These are phyloP conservation scores for Anaeromyces robustus DNA, from an alignment of 192 early-diverging fungal species.

Conservation along the genomic window DNA sequence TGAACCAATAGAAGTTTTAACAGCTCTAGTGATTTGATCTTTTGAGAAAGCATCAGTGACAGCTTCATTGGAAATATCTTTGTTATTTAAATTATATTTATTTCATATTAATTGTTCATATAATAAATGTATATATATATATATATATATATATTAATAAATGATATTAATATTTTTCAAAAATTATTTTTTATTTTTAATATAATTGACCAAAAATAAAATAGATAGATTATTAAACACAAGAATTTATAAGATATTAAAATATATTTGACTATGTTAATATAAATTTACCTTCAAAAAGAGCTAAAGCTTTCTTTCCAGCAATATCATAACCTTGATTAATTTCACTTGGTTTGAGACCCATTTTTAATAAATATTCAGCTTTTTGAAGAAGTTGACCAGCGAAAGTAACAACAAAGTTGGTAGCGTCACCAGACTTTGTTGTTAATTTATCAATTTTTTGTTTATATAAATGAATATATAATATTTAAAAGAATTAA, in stretches of 20 bases:
- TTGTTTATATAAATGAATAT: not conserved
- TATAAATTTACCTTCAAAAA: constrained; percentile 49
- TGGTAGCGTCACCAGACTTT: constrained; percentile 86
- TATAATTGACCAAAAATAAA: too few relatives aligned
- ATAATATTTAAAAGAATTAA: too few relatives aligned
- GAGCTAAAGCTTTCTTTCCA: constrained; percentile 58
- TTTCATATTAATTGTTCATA: too few relatives aligned
- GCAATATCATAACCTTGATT: constrained; percentile 89
- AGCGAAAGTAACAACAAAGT: constrained; percentile 86
- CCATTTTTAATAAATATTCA: constrained; percentile 82
- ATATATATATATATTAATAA: too few relatives aligned
- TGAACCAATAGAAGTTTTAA: constrained; percentile 63
- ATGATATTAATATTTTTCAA: too few relatives aligned
- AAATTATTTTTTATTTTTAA: too few relatives aligned
- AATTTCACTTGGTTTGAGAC: constrained; percentile 85
- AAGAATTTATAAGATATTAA: too few relatives aligned
- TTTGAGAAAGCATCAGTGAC: constrained; percentile 4
- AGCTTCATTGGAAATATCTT: not conserved
- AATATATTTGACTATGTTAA: too few relatives aligned
- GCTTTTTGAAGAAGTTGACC: constrained; percentile 90
- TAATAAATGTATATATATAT: too few relatives aligned
- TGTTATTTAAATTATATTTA: too few relatives aligned
- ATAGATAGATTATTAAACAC: too few relatives aligned
- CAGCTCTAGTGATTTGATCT: constrained; percentile 55
- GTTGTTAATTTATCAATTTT: too few relatives aligned